Evolutionary conservation across 2,329 filamentous ascomycete genomes (phyloP), one percentile per base, ranked within the genome.

Genomic region (Cucurbitaria berberidis): DNA sequence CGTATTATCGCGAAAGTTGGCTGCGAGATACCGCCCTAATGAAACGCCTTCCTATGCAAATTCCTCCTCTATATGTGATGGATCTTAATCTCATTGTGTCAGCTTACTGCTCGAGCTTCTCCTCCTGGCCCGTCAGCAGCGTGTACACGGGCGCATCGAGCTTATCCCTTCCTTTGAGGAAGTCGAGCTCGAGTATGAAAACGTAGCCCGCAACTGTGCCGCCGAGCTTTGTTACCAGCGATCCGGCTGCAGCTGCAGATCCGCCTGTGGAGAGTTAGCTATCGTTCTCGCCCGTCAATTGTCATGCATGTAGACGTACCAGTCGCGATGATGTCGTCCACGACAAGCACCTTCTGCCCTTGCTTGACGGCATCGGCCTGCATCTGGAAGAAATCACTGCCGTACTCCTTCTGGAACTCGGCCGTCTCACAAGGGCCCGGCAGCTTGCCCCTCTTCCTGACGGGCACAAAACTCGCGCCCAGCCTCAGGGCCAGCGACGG

Each of bases 291-390:
- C 16, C 5, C 5, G 16, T 29, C 26, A 9, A 22, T 21, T 32
- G 1, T 34, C n/a, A 13, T n/a, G 30, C n/a, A n/a, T 34, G 15
- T n/a, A 3, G 34, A 79, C 88, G 76, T 82, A 96, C 93, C 93
- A 62, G 95, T 99, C 51, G 95, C 95, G 80, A 99, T 98, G 72
- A 99, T 96, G 76, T 99, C 95, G 77, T 99, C 95, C 27, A 99
- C 92, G 62, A 99, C 84, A 58, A 99, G 81, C 52, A 96, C 93
- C 76, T 89, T 93, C 80, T 96, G 91, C 30, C 93, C 93, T 45
- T 86, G 83, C 79, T 89, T 88, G 69, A 99, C 88, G 39, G 89
- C 88, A 76, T 89, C 92, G 63, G 84, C 81, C 81, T 99, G 95
- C 82, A 99, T 96, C 83, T 98, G 91, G 81, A 99, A 98, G 74